These are phyloP conservation scores for Phytophthora vignae DNA, from an alignment of 352 stramenopile genomes.

Conservation along the genomic window DNA sequence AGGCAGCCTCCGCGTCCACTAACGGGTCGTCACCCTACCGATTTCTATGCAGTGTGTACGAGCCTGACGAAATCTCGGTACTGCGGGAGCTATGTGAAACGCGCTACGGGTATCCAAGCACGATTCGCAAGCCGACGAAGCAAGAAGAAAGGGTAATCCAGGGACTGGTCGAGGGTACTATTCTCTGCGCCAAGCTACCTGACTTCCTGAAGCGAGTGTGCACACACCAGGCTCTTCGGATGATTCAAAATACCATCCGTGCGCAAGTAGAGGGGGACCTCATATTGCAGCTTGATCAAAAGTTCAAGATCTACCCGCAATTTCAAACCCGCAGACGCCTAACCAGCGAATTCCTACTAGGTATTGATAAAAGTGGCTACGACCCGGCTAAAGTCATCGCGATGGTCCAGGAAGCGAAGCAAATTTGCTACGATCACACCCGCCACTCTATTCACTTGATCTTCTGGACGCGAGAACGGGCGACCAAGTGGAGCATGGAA, in stretches of 20 bases:
- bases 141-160: not conserved
- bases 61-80: not conserved
- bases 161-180: not conserved
- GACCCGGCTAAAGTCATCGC: not conserved
- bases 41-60: not conserved
- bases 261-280: slow-evolving; percentile 20
- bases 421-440: slow-evolving; percentile 4
- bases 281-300: not conserved
- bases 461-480: slow-evolving; percentile 9
- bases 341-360: not conserved
- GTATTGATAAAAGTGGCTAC: not conserved
- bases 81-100: not conserved
- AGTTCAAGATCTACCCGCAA: slow-evolving; percentile 3
- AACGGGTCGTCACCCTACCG: not conserved
- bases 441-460: slow-evolving; percentile 4
- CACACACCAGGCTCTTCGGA: not conserved
- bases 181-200: not conserved
- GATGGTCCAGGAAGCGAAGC: slow-evolving; percentile 10
- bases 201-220: not conserved
- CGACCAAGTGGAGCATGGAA: slow-evolving; percentile 1
- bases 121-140: not conserved
- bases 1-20: too few species aligned
- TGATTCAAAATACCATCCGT: slow-evolving; percentile 10
- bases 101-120: not conserved
- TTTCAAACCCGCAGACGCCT: slow-evolving; percentile 4